These are phyloP conservation scores for Eucommia ulmoides DNA, from an alignment of 257 asterid genomes.

Conservation along the genomic window DNA sequence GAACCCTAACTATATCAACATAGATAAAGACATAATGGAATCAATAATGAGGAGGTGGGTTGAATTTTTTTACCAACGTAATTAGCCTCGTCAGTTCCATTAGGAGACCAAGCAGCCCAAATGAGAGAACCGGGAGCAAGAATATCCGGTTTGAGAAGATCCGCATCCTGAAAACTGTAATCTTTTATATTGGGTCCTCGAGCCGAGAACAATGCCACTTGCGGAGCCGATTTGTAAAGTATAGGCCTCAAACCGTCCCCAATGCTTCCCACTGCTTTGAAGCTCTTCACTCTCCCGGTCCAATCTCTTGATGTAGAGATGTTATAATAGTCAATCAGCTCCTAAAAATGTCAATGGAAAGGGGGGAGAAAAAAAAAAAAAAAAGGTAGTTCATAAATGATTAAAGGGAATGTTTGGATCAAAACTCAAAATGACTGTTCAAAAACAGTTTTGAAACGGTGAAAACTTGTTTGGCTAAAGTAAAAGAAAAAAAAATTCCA, in stretches of 20 bases:
- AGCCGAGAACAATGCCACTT: slow-evolving; percentile 91
- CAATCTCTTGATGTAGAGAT: slow-evolving; percentile 78
- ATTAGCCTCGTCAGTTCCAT: slow-evolving; percentile 93
- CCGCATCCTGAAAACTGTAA: slow-evolving; percentile 90
- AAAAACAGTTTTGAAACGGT: no score
- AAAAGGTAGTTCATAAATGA: no score
- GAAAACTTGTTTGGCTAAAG: no score
- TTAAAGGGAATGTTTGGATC: no score
- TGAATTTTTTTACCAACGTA: slow-evolving; percentile 60
- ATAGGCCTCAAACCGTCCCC: slow-evolving; percentile 80
- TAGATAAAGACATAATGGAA: no score
- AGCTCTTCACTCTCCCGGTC: slow-evolving; percentile 90
- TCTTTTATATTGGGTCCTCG: slow-evolving; percentile 96
- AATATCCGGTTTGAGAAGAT: slow-evolving; percentile 91
- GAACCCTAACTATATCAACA: neutral
- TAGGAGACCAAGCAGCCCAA: slow-evolving; percentile 99
- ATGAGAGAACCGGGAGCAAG: slow-evolving; percentile 96
- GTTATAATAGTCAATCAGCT: slow-evolving; percentile 83
- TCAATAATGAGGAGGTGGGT: no score
- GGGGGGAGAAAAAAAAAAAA: neutral
- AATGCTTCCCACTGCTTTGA: slow-evolving; percentile 71
- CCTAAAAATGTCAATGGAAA: slow-evolving; percentile 34
- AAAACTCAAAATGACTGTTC: no score
- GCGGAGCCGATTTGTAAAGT: slow-evolving; percentile 93
- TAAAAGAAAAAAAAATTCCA: no score